phyloP scores from a whole-genome alignment of 2,329 filamentous ascomycete genomes.

The Exophiala bonariae region DNA sequence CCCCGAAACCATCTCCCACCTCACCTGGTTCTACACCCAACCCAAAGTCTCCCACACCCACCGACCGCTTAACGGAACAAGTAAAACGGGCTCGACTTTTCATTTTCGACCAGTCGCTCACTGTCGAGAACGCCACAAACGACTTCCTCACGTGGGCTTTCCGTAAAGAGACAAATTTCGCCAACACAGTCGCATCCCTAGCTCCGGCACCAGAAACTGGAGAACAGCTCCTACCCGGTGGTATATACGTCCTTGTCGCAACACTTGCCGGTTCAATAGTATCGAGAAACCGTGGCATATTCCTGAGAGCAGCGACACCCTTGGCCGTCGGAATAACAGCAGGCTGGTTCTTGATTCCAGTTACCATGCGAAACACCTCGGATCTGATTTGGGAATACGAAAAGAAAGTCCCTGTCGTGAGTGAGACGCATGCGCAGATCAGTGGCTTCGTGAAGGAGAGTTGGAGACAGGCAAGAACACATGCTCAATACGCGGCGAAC shows the following conservation, averaged over 20 bases:
- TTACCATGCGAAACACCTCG: conserved; percentile 86
- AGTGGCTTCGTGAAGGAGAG: conserved; percentile 69
- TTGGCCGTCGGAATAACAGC: conserved; percentile 77
- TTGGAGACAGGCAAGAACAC: conserved; percentile 41
- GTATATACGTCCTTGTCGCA: conserved; percentile 88
- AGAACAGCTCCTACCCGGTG: conserved; percentile 85
- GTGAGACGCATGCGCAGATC: conserved; percentile 74
- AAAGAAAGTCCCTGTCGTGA: conserved; percentile 79
- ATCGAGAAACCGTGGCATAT: conserved; percentile 79
- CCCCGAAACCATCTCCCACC: conserved; percentile 16
- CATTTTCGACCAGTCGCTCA: conserved; percentile 72
- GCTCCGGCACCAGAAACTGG: conserved; percentile 82
- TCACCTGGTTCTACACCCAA: conserved; percentile 15
- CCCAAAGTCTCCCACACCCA: conserved; percentile 66
- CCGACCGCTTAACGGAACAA: conserved; percentile 81
- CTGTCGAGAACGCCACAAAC: conserved; percentile 82
- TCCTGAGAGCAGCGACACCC: conserved; percentile 76
- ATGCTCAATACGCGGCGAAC: conserved; percentile 14
- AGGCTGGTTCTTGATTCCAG: conserved; percentile 79
- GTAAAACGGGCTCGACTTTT: conserved; percentile 78
- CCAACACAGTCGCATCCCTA: conserved; percentile 81
- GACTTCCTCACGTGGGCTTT: conserved; percentile 76
- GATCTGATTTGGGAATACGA: conserved; percentile 91
- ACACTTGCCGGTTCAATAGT: conserved; percentile 95
- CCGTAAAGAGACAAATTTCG: conserved; percentile 84